Evolutionary conservation across 805 yeast species (phyloP).

Genomic region (Blastobotrys mokoenaii): DNA sequence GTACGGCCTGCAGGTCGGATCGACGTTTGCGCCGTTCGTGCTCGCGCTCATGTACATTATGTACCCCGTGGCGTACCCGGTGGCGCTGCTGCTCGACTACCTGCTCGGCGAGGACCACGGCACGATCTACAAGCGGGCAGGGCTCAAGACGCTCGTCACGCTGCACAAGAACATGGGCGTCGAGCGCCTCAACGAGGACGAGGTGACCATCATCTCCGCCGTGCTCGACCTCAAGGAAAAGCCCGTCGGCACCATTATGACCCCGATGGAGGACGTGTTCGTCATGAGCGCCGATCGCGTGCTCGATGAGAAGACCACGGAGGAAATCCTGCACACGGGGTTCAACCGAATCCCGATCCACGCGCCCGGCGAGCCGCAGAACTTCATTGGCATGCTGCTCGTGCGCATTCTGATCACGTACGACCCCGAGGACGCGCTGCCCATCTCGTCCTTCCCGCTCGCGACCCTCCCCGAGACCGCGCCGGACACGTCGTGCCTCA

Average conservation of each 20-base stretch:
- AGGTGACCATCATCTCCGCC: constrained; percentile 90
- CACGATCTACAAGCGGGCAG: constrained; percentile 84
- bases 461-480: constrained; percentile 95
- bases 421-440: constrained; percentile 92
- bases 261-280: constrained; percentile 84
- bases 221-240: constrained; percentile 92
- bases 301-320: constrained; percentile 76
- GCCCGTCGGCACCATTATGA: constrained; percentile 80
- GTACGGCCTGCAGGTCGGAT: constrained; percentile 86
- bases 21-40: constrained; percentile 85
- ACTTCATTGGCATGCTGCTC: constrained; percentile 89
- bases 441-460: constrained; percentile 86
- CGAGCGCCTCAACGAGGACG: constrained; percentile 87
- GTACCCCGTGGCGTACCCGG: constrained; percentile 91
- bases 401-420: constrained; percentile 89
- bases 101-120: constrained; percentile 94
- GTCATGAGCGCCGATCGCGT: constrained; percentile 79
- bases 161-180: constrained; percentile 92
- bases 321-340: constrained; percentile 86
- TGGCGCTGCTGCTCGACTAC: constrained; percentile 70
- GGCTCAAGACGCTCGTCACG: constrained; percentile 87
- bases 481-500: constrained; percentile 84
- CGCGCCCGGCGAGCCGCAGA: constrained; percentile 77
- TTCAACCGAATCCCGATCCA: constrained; percentile 93
- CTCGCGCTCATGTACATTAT: constrained; percentile 72